Evolutionary conservation across 2,329 filamentous ascomycete species (phyloP).

Genomic region (Xylariaceae sp.): DNA sequence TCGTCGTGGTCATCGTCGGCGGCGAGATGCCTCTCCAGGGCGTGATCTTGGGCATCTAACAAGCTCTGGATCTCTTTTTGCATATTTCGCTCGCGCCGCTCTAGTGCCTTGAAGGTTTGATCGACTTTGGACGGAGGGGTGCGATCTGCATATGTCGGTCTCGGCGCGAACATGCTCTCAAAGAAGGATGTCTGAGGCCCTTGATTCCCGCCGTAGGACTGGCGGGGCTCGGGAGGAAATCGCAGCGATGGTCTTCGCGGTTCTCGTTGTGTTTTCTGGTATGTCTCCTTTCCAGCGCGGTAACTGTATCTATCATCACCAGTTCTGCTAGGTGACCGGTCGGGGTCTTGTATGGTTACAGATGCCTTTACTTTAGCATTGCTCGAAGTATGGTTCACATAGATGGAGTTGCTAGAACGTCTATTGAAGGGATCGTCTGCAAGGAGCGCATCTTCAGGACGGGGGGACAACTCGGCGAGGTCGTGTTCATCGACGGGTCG

Average conservation of each 20-base stretch:
- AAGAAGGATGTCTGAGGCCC: slow-evolving; percentile 24
- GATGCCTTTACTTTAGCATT: slow-evolving; percentile 19
- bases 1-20: slow-evolving; percentile 13
- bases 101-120: slow-evolving; percentile 27
- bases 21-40: slow-evolving; percentile 40
- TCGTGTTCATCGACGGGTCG: slow-evolving; percentile 25
- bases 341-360: slow-evolving; percentile 17
- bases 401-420: not conserved
- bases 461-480: slow-evolving; percentile 29
- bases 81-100: slow-evolving; percentile 48
- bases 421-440: slow-evolving; percentile 2
- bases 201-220: slow-evolving; percentile 6
- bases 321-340: slow-evolving; percentile 11
- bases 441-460: slow-evolving; percentile 27
- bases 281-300: slow-evolving; percentile 4
- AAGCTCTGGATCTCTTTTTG: slow-evolving; percentile 55
- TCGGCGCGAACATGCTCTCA: slow-evolving; percentile 25
- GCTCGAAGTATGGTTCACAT: slow-evolving; percentile 2
- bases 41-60: slow-evolving; percentile 56
- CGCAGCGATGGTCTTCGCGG: slow-evolving; percentile 17
- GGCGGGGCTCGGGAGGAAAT: slow-evolving; percentile 16
- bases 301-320: slow-evolving; percentile 11
- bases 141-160: slow-evolving; percentile 19
- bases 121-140: slow-evolving; percentile 21
- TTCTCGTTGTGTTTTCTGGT: slow-evolving; percentile 6